Evolutionary conservation across 306 rosid species (phyloP).

Genomic region (Clitoria ternatea): DNA sequence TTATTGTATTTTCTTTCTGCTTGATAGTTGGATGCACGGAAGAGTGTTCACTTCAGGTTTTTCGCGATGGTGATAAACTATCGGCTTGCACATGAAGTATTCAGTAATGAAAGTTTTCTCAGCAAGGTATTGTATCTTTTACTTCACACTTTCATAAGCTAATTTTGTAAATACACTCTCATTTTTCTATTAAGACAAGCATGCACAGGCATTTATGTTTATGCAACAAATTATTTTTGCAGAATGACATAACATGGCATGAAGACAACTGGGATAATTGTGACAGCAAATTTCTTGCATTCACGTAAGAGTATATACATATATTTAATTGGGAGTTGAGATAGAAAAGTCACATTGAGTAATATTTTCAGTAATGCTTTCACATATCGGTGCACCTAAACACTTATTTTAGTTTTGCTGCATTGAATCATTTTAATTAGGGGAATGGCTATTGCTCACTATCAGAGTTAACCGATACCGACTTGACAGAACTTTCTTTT

Average conservation of each 20-base stretch:
- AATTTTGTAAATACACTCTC: neutral
- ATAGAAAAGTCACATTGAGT: constrained; percentile 2
- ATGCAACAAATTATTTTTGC: constrained; percentile 27
- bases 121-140: constrained; percentile 49
- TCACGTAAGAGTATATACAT: constrained; percentile 60
- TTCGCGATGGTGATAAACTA: constrained; percentile 70
- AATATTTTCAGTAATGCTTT: neutral
- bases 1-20: constrained; percentile 20
- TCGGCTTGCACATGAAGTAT: constrained; percentile 48
- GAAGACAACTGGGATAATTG: constrained; percentile 79
- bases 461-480: neutral
- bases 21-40: constrained; percentile 62
- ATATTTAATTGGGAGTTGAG: neutral
- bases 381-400: constrained; percentile 3
- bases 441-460: neutral
- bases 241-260: constrained; percentile 92
- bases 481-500: constrained; percentile 9
- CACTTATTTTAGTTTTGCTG: neutral
- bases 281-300: constrained; percentile 91
- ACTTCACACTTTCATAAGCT: constrained; percentile 2
- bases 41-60: constrained; percentile 71
- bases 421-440: neutral
- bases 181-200: neutral
- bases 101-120: constrained; percentile 64
- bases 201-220: constrained; percentile 11